Conservation (phyloP, 345 rosid genomes). For the Durio zibethinus region DNA sequence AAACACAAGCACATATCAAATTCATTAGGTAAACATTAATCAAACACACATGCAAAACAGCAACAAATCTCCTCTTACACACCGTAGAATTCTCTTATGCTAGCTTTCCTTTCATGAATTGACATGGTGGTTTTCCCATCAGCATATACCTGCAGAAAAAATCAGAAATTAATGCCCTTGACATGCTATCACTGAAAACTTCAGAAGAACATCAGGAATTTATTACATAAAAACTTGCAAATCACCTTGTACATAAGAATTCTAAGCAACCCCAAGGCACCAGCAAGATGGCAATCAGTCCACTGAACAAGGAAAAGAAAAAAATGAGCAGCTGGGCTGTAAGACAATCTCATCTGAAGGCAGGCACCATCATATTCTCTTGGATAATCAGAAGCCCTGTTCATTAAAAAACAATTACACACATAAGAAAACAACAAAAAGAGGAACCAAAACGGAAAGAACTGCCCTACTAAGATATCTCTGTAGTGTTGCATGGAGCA, state of each 20-base stretch:
- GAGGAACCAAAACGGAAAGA: neutral
- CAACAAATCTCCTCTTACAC: conserved; percentile 15
- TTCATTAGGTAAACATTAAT: neutral
- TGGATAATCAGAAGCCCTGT: conserved; percentile 90
- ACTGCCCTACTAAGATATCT: neutral
- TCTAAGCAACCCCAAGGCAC: conserved; percentile 84
- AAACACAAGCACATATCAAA: neutral
- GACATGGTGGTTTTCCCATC: conserved; percentile 94
- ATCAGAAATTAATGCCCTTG: conserved; percentile 9
- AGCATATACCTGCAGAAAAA: conserved; percentile 56
- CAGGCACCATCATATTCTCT: conserved; percentile 80
- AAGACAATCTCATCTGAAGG: conserved; percentile 93
- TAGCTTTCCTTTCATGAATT: conserved; percentile 81
- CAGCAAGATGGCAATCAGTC: conserved; percentile 90
- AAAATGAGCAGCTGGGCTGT: conserved; percentile 83
- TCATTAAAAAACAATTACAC: conserved; percentile 1
- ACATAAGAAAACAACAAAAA: neutral
- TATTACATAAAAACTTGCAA: neutral
- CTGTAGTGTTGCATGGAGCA: neutral
- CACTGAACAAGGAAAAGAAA: conserved; percentile 93
- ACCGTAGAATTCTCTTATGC: conserved; percentile 88
- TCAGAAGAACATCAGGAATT: neutral
- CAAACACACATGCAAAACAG: neutral
- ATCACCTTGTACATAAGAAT: conserved; percentile 81
- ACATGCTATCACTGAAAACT: neutral